These are phyloP conservation scores for Kentomonas sorsogonicus DNA, from an alignment of 208 protist species.

Conservation along the genomic window DNA sequence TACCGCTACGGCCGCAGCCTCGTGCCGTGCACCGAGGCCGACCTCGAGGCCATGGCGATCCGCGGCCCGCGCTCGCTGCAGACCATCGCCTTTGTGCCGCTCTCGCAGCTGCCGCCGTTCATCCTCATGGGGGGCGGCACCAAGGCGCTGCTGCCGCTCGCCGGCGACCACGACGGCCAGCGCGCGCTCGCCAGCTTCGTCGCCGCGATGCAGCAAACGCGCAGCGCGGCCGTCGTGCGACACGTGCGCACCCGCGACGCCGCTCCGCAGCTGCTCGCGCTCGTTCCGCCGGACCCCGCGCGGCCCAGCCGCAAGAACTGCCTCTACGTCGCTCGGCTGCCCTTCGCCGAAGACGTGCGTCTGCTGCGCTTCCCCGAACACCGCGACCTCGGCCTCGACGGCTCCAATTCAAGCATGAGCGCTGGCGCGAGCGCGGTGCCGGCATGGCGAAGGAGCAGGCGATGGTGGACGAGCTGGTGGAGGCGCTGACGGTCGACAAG, in stretches of 20 bases:
- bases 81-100: constrained; percentile 70
- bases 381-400: no score
- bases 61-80: constrained; percentile 42
- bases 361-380: constrained; percentile 60
- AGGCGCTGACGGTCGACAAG: constrained; percentile 61
- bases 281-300: constrained; percentile 29
- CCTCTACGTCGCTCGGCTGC: constrained; percentile 68
- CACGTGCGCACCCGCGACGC: constrained; percentile 58
- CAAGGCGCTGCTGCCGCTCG: constrained; percentile 52
- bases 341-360: constrained; percentile 84
- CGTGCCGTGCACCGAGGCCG: constrained; percentile 72
- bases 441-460: constrained; percentile 37
- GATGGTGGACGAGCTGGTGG: constrained; percentile 55
- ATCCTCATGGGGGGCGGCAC: constrained; percentile 72
- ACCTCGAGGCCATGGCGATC: constrained; percentile 60
- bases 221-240: constrained; percentile 62
- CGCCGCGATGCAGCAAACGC: constrained; percentile 48
- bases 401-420: no score
- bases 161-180: constrained; percentile 53
- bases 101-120: constrained; percentile 48
- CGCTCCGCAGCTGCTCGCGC: constrained; percentile 47
- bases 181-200: constrained; percentile 64
- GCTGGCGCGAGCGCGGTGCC: no score
- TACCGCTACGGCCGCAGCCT: constrained; percentile 79
- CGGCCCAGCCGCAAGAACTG: constrained; percentile 25